Conservation (phyloP, 306 rosid genomes). For the Erythrophleum fordii region DNA sequence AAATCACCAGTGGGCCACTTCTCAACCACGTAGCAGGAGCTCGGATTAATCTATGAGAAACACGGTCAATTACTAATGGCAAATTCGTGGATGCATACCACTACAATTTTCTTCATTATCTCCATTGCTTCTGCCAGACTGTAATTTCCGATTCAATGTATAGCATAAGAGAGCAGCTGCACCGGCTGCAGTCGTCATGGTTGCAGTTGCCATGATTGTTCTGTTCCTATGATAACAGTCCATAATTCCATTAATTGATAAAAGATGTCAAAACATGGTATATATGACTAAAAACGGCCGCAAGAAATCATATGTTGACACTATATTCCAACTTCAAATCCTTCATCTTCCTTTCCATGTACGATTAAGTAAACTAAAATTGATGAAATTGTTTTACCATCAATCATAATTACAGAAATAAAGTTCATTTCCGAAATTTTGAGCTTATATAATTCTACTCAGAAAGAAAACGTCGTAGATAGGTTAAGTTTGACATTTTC, state of each 20-base stretch:
- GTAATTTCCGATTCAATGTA: constrained; percentile 76
- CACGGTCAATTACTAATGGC: constrained; percentile 62
- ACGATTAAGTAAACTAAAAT: constrained; percentile 5
- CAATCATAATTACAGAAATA: background rate
- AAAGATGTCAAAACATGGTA: background rate
- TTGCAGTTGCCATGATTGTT: constrained; percentile 89
- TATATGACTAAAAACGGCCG: background rate
- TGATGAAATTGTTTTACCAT: background rate
- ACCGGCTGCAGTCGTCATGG: constrained; percentile 98
- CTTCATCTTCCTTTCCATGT: constrained; percentile 19
- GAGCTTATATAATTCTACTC: constrained; percentile 3
- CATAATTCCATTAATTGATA: background rate
- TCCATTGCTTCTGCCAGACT: constrained; percentile 32
- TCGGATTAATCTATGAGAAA: constrained; percentile 77
- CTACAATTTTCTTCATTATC: constrained; percentile 52
- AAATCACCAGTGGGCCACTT: constrained; percentile 98
- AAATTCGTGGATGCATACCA: constrained; percentile 38
- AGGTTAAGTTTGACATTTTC: constrained; percentile 5
- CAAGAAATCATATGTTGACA: background rate
- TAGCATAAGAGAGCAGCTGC: constrained; percentile 94
- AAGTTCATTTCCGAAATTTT: background rate
- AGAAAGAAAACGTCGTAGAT: background rate
- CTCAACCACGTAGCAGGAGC: constrained; percentile 98
- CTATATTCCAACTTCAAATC: constrained; percentile 23
- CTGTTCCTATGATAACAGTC: constrained; percentile 44